Percentiles rank a stretch among this genome's conserved stretches.
phyloP scores from a whole-genome alignment of 768 basidiomycete species.

The Tricholoma flavovirens region DNA sequence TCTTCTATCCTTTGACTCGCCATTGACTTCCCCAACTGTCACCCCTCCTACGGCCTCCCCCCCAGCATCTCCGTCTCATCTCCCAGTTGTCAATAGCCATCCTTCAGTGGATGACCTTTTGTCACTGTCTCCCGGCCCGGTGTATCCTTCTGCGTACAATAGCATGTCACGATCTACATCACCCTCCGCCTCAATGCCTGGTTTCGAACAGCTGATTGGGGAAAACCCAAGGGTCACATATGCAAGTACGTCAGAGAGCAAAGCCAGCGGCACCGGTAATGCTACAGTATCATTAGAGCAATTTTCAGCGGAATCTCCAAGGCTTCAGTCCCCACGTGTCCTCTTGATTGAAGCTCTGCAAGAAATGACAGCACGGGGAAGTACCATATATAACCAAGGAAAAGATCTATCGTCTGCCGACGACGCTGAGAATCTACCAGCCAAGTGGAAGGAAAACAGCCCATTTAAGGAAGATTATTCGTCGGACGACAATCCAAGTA shows the following conservation, averaged over 20 bases:
- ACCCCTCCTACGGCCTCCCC: slow-evolving; percentile 12
- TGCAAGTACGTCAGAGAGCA: neutral
- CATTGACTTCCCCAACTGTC: slow-evolving; percentile 22
- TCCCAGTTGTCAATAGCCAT: slow-evolving; percentile 1
- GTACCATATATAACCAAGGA: neutral
- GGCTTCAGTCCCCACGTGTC: neutral
- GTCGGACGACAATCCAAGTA: neutral
- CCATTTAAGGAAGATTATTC: neutral
- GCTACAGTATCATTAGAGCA: neutral
- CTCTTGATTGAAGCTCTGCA: neutral
- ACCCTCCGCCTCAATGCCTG: neutral
- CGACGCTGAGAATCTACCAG: neutral
- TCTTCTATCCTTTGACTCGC: slow-evolving; percentile 39
- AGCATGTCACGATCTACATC: neutral
- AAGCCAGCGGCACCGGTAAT: neutral
- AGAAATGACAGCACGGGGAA: neutral
- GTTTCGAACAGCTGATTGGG: neutral
- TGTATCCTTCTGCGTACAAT: neutral
- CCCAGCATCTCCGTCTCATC: slow-evolving; percentile 9
- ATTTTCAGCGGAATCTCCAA: neutral
- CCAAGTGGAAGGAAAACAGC: neutral
- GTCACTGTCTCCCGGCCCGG: slow-evolving; percentile 9
- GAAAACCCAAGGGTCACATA: neutral
- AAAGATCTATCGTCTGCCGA: neutral
- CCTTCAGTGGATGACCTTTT: slow-evolving; percentile 26